Percentiles rank a stretch among this genome's conserved stretches.
phyloP scores from a whole-genome alignment of 768 basidiomycete genomes.

The Rhizopogon vesiculosus region DNA sequence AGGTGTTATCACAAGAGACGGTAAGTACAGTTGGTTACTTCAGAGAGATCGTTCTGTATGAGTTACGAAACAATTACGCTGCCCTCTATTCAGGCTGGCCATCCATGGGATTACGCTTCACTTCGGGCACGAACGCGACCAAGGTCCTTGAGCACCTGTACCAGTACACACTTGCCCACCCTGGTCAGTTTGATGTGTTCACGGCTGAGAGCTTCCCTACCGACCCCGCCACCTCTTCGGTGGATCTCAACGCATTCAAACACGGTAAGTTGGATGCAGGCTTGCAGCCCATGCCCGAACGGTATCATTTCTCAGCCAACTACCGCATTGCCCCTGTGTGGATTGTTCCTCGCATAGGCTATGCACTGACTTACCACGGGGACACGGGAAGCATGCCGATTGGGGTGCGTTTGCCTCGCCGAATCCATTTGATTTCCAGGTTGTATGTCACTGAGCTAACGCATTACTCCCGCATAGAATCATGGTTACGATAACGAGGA shows the following conservation, averaged over 20 bases:
- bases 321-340: conserved; percentile 87
- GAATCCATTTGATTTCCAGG: neutral
- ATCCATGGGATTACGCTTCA: conserved; percentile 79
- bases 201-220: conserved; percentile 9
- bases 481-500: conserved; percentile 89
- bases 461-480: conserved; percentile 42
- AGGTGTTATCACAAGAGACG: conserved; percentile 27
- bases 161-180: conserved; percentile 17
- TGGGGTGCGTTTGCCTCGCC: conserved; percentile 49
- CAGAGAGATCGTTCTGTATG: conserved; percentile 9
- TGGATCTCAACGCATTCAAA: neutral
- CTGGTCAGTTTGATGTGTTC: conserved; percentile 61
- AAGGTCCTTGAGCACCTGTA: conserved; percentile 50
- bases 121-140: conserved; percentile 46
- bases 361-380: conserved; percentile 64
- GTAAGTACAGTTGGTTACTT: conserved; percentile 5
- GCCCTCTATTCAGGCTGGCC: conserved; percentile 73
- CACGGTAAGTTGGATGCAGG: conserved; percentile 10
- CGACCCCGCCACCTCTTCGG: neutral
- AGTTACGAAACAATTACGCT: conserved; percentile 8
- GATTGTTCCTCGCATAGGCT: conserved; percentile 76
- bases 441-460: neutral
- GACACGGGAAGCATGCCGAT: conserved; percentile 62
- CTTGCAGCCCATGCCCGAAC: conserved; percentile 56
- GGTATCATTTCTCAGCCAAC: conserved; percentile 71